Base-by-base conservation (phyloP, 2,329 filamentous ascomycete genomes). In the Macrophomina phaseolina region DNA sequence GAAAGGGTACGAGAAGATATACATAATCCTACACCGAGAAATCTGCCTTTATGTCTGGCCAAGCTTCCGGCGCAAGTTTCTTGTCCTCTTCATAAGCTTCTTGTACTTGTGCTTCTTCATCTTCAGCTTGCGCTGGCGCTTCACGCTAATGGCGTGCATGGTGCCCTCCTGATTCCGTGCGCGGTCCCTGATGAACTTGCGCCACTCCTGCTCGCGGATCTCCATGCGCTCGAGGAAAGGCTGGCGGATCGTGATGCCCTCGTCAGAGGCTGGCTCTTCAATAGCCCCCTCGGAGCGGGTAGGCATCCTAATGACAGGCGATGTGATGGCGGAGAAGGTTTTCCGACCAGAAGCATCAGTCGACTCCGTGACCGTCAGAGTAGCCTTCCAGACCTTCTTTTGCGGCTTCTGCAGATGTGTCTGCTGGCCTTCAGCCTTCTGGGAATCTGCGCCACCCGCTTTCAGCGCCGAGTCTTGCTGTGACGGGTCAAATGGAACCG, bases 61-160 rank as follows among this genome's bases (percentile, higher is more conserved):
- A 74, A 95, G 84, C 84, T 94, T 97, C 77, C 93, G 89, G 77
- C 94, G 90, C 83, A 93, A 80, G 78, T 92, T 94, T 79, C 94
- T 89, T 76, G 94, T 97, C 81, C 89, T 87, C 85, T 91, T 92
- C 91, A 97, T 93, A 72, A 98, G 85, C 88, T 99, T 99, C 93
- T 97, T 98, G 82, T 97, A 97, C 89, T 99, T 99, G 87, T 98
- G 94, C 88, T 98, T 99, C 91, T 99, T 99, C 94, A 99, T 99
- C 88, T 93, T 97, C 76, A 97, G 83, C 83, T 95, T 96, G 77
- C 93, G 86, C 81, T 97, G 93, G 79, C 95, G 87, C 85, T 90
- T 93, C 73, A 97, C 94, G 76, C 92, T 97, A 77, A 99, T 93
- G 70, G 93, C 87, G 68, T 90, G 82, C 90, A 97, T 94, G 68